Evolutionary conservation across 2,329 filamentous ascomycete genomes (phyloP), one percentile per base, ranked within the genome.

Genomic region (Fusarium keratoplasticum): DNA sequence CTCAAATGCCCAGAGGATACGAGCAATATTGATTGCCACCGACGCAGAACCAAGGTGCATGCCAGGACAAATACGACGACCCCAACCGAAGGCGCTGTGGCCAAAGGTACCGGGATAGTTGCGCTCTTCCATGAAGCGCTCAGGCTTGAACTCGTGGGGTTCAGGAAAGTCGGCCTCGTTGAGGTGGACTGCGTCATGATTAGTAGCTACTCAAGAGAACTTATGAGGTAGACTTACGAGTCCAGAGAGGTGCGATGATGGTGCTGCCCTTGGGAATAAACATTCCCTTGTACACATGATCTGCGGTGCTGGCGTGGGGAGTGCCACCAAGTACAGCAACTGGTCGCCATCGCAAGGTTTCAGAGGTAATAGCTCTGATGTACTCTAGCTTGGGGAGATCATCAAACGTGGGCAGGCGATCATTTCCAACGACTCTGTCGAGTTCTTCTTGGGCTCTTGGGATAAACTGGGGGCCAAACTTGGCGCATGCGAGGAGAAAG

Each of bases 1-100:
- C 0, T 86, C 76, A 62, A 90, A 90, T 0, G 83, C 88, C 89
- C 89, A 91, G 0, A 91, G 76, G 0, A 88, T 79, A 3, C 86
- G 83, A 0, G 87, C 82, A 22, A 88, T 84, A 50, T 82, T 84
- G 2, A 87, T 78, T 11, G 83, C 82, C 0, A 90, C 81, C 0
- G 84, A 89, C 0, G 87, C 84, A 47, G 87, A 85, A 0, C 87
- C 87, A 1, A 90, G 83, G 61, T 90, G 87, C 71, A 88, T 80
- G 0, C 84, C 84, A 0, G 84, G 83, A 14, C 84, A 86, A 10
- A 84, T 76, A 2, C 84, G 78, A 16, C 84, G 80, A 0, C 84
- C 84, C 79, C 83, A 85, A 4, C 84, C 84, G 42, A 85, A 86
- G 0, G 83, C 82, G 5, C 83, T 83, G 35, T 85, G 83, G 0